Conservation (phyloP, 805 yeast species). For the Babjeviella inositovora region DNA sequence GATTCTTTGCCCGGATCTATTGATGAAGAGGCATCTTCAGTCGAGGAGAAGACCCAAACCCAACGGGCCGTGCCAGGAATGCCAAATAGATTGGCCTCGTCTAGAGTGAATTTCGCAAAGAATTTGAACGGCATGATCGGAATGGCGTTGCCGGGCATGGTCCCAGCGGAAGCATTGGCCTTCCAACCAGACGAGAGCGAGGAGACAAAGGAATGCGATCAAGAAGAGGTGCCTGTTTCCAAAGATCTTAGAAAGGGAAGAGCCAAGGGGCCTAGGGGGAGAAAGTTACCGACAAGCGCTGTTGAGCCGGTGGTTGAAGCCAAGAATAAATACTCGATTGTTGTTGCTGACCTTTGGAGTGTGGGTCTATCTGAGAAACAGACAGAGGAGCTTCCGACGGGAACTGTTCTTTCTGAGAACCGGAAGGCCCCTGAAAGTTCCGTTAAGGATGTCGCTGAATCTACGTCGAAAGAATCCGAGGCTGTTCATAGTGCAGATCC, state of each 20-base stretch:
- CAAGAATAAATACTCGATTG: slow-evolving; percentile 15
- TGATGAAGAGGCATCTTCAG: slow-evolving; percentile 1
- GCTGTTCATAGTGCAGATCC: too few relatives aligned
- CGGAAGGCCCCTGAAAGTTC: not conserved
- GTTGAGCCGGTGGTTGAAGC: slow-evolving; percentile 20
- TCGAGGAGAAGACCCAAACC: slow-evolving; percentile 2
- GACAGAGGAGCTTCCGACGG: slow-evolving; percentile 2
- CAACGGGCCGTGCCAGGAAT: slow-evolving; percentile 6
- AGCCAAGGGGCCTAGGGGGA: slow-evolving; percentile 62
- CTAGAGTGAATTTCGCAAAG: slow-evolving; percentile 32
- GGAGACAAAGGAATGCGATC: slow-evolving; percentile 4
- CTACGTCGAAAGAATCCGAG: too few relatives aligned
- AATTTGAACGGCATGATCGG: slow-evolving; percentile 43
- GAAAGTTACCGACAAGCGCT: slow-evolving; percentile 47
- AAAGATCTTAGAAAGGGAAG: slow-evolving; percentile 29
- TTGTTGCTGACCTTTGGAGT: slow-evolving; percentile 20
- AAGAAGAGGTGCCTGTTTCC: slow-evolving; percentile 3
- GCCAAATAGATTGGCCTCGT: slow-evolving; percentile 11
- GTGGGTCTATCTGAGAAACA: slow-evolving; percentile 4
- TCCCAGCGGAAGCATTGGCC: slow-evolving; percentile 9
- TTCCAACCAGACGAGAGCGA: slow-evolving; percentile 3
- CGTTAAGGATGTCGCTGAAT: too few relatives aligned
- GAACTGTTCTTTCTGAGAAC: not conserved
- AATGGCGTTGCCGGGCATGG: slow-evolving; percentile 36
- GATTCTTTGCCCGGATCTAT: slow-evolving; percentile 1